A percentile compares a stretch with the other conserved stretches of the same genome.
phyloP scores from a whole-genome alignment of 139 green algal genomes.

The Chlamydomonas eustigma region DNA sequence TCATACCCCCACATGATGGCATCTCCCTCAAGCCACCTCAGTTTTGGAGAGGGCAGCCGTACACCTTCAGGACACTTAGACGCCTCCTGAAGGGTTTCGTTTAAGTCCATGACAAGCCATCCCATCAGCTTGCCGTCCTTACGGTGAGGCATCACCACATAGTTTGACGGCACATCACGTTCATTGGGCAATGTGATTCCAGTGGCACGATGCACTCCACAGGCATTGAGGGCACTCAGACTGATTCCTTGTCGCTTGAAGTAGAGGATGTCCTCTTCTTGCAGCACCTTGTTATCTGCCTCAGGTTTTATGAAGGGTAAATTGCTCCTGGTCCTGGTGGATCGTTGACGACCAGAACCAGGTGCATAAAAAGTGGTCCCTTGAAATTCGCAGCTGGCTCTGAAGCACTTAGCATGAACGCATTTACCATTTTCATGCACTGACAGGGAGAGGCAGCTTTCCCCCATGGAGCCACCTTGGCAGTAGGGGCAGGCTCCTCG shows the following conservation, averaged over 20 bases:
- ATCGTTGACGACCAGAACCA: too few species aligned
- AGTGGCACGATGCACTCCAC: neutral
- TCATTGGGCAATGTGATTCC: neutral
- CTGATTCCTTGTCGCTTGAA: neutral
- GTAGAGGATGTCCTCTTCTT: neutral
- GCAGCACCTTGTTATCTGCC: neutral
- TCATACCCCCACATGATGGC: conserved; percentile 1
- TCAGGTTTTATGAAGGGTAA: neutral
- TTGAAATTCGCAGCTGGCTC: too few species aligned
- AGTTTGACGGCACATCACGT: neutral
- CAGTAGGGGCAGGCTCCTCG: too few species aligned
- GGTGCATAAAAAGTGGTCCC: too few species aligned
- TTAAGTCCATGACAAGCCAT: neutral
- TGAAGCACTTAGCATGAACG: too few species aligned
- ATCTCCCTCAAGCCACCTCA: neutral
- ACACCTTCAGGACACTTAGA: conserved; percentile 10
- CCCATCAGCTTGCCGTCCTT: neutral
- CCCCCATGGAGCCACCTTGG: too few species aligned
- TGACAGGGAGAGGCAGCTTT: too few species aligned
- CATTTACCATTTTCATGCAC: too few species aligned
- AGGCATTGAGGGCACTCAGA: neutral
- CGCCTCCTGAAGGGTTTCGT: neutral
- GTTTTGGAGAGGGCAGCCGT: neutral
- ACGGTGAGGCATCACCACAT: neutral
- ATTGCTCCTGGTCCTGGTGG: neutral